Conservation (phyloP, 768 basidiomycete species). For the Rhizopogon vesiculosus region DNA sequence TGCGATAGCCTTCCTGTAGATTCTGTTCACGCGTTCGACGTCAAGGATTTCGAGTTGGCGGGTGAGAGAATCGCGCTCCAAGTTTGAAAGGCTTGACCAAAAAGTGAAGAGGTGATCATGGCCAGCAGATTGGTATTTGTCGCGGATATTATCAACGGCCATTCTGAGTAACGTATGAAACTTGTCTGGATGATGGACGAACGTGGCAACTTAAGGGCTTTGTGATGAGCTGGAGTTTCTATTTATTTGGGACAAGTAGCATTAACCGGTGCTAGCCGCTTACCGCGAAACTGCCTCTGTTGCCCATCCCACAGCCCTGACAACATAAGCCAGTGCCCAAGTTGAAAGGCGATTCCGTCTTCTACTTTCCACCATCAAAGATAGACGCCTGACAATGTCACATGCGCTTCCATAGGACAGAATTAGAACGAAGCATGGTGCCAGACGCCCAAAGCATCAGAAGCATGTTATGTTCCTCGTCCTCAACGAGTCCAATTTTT, state of each 20-base stretch:
- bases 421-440: not conserved
- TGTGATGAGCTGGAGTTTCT: not conserved
- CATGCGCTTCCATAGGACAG: not conserved
- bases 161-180: constrained; percentile 27
- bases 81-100: constrained; percentile 65
- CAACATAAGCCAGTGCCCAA: not conserved
- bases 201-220: not conserved
- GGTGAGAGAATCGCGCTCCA: constrained; percentile 59
- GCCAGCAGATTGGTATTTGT: constrained; percentile 71
- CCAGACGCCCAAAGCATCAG: not conserved
- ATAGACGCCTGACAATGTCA: not conserved
- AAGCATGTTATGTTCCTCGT: no score
- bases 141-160: constrained; percentile 51
- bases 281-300: not conserved
- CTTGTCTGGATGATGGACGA: not conserved
- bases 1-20: constrained; percentile 72
- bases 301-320: constrained; percentile 1
- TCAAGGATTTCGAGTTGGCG: constrained; percentile 77
- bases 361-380: not conserved
- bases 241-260: constrained; percentile 3
- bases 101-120: constrained; percentile 91
- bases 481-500: no score
- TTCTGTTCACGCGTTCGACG: constrained; percentile 86
- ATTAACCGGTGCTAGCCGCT: not conserved
- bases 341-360: not conserved